A percentile compares a stretch with the other conserved stretches of the same genome.
phyloP scores from a whole-genome alignment of 129 eudicot genomes.

The Rutidosis leptorrhynchoides region DNA sequence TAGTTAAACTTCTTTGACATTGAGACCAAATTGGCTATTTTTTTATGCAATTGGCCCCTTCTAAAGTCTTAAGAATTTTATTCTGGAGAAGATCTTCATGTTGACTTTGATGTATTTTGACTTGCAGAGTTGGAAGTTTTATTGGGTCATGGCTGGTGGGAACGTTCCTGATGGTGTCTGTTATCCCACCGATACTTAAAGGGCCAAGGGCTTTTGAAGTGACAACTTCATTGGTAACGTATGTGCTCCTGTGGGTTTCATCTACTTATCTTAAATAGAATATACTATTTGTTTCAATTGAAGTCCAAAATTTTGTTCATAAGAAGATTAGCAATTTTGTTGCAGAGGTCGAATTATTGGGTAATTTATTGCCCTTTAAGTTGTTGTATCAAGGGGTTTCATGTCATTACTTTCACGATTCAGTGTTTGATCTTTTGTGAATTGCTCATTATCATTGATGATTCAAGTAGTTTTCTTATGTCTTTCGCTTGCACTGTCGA shows the following conservation, averaged over 20 bases:
- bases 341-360: slow-evolving; percentile 20
- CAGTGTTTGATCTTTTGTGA: slow-evolving; percentile 16
- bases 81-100: slow-evolving; percentile 4
- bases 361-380: slow-evolving; percentile 17
- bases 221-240: slow-evolving; percentile 82
- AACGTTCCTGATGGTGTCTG: slow-evolving; percentile 89
- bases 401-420: slow-evolving; percentile 23
- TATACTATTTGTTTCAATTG: slow-evolving; percentile 15
- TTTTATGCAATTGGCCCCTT: slow-evolving; percentile 15
- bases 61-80: neutral
- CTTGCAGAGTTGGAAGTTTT: slow-evolving; percentile 82
- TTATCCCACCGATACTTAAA: slow-evolving; percentile 77
- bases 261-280: slow-evolving; percentile 85
- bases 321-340: slow-evolving; percentile 27
- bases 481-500: neutral
- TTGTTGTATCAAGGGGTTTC: slow-evolving; percentile 27
- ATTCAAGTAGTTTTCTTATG: slow-evolving; percentile 4
- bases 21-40: neutral
- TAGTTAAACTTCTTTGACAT: neutral
- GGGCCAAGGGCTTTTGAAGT: slow-evolving; percentile 94
- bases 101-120: slow-evolving; percentile 11
- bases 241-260: slow-evolving; percentile 85
- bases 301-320: slow-evolving; percentile 32
- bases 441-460: slow-evolving; percentile 13
- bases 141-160: slow-evolving; percentile 81